Conservation (phyloP, 2,329 filamentous ascomycete species). For the Decorospora gaudefroyi region DNA sequence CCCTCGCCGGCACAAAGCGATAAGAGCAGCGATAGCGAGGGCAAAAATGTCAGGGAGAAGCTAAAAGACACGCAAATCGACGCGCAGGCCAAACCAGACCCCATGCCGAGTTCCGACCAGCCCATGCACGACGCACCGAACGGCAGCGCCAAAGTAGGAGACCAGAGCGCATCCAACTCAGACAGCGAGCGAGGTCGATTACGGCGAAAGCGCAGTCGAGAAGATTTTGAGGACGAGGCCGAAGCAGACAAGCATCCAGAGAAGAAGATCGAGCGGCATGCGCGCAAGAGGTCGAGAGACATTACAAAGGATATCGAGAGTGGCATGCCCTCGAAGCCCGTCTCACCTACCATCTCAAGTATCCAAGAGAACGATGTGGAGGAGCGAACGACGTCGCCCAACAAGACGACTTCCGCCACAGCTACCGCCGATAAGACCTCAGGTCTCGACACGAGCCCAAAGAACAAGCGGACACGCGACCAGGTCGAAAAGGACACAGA, state of each 20-base stretch:
- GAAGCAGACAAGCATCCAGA: conserved; percentile 39
- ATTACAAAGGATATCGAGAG: conserved; percentile 32
- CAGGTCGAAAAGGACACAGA: conserved; percentile 28
- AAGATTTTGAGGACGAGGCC: conserved; percentile 50
- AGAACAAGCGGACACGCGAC: conserved; percentile 55
- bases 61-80: conserved; percentile 66
- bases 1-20: conserved; percentile 47
- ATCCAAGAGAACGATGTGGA: conserved; percentile 42
- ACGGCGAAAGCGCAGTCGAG: conserved; percentile 53
- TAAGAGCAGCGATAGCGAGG: conserved; percentile 53
- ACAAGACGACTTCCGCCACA: conserved; percentile 12
- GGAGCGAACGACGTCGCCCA: conserved; percentile 33
- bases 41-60: conserved; percentile 64
- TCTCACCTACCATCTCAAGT: conserved; percentile 36
- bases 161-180: conserved; percentile 40
- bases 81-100: conserved; percentile 35
- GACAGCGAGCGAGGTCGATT: conserved; percentile 47
- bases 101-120: conserved; percentile 22
- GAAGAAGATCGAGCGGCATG: conserved; percentile 48
- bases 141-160: conserved; percentile 25
- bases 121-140: conserved; percentile 34
- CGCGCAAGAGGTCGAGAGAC: conserved; percentile 55
- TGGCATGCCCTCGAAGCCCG: conserved; percentile 40
- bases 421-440: conserved; percentile 14
- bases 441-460: conserved; percentile 48